A percentile compares a stretch with the other conserved stretches of the same genome.
These are phyloP conservation scores for Nitzschia inconspicua DNA, from an alignment of 108 stramenopile genomes.

Conservation along the genomic window DNA sequence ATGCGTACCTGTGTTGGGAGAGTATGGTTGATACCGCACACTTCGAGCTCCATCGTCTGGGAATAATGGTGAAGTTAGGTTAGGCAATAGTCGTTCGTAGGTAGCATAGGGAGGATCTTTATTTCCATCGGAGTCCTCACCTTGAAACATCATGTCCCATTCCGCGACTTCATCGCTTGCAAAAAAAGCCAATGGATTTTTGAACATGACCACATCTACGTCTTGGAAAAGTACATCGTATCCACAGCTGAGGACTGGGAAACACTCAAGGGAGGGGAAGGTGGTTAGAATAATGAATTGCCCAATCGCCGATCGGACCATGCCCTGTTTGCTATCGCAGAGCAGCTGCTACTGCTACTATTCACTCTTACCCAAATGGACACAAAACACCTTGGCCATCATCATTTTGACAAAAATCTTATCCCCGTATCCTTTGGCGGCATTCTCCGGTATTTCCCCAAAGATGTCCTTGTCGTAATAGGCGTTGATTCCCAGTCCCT, in stretches of 20 bases:
- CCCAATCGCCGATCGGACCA: no score
- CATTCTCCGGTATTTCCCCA: slow-evolving; percentile 43
- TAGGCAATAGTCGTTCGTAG: slow-evolving; percentile 62
- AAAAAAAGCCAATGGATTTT: slow-evolving; percentile 65
- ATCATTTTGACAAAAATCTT: slow-evolving; percentile 68
- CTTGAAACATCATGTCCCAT: slow-evolving; percentile 59
- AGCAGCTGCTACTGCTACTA: no score
- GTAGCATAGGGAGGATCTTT: no score
- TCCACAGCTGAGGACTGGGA: slow-evolving; percentile 52
- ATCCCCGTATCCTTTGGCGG: slow-evolving; percentile 70
- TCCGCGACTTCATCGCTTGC: slow-evolving; percentile 27
- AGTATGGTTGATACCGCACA: slow-evolving; percentile 67
- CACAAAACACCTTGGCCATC: slow-evolving; percentile 72
- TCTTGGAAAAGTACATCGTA: slow-evolving; percentile 87
- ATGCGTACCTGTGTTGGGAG: slow-evolving; percentile 63
- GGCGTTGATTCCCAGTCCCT: slow-evolving; percentile 52
- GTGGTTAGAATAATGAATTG: no score
- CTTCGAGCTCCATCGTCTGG: slow-evolving; percentile 86
- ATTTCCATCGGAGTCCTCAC: no score
- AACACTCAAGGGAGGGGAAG: no score
- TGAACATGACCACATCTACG: slow-evolving; percentile 66
- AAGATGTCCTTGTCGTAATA: slow-evolving; percentile 67
- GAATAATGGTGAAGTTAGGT: no score
- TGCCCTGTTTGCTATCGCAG: no score
- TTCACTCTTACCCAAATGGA: slow-evolving; percentile 46